Base-by-base conservation (phyloP, 2,329 filamentous ascomycete genomes). In the Paramyrothecium roridum region DNA sequence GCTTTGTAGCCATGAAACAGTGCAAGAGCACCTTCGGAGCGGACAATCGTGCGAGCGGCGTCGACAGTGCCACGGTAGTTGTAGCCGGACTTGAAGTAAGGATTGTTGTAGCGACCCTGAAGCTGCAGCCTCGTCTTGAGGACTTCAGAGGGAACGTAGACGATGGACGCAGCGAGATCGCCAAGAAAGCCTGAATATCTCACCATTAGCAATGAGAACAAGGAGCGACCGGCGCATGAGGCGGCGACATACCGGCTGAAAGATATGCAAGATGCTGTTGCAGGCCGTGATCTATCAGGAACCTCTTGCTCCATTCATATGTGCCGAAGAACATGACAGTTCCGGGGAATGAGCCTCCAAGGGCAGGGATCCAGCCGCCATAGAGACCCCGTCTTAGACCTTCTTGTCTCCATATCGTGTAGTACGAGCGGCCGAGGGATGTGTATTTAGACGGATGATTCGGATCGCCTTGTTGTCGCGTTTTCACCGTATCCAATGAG, bases 1-100 rank as follows among this genome's bases (percentile, higher is more conserved):
- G 95, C 95, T 71, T 95, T 95, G 77, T 96, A 99, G n/a, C 95
- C 95, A 64, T 96, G 89, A 71, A 97, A 99, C 22, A 99, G 82
- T 19, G 96, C 95, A 0, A 84, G 80, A 53, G 91, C 80, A 1
- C 95, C 96, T 75, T 99, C 95, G 46, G 82, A 81, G 43, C 86
- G 85, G 17, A 92, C 81, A 56, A 99, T 98, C 1, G 91, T 96
- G 63, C 88, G 85, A 16, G 88, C 86, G 2, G 95, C 96, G 72
- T 99, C 89, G 53, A 87, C 72, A 2, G 91, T 96, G 46, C 87
- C 88, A 64, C 87, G 88, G 71, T 99, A 99, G 71, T 99, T 99
- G 76, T 99, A 99, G 55, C 95, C 95, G 1, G 91, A 96, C 50
- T 86, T 80, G 77, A 98, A 98, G 73, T 87, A 89, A 1, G 95